Evolutionary conservation across 78 protist genomes (phyloP).

Genomic region (Capsaspora owczarzaki): DNA sequence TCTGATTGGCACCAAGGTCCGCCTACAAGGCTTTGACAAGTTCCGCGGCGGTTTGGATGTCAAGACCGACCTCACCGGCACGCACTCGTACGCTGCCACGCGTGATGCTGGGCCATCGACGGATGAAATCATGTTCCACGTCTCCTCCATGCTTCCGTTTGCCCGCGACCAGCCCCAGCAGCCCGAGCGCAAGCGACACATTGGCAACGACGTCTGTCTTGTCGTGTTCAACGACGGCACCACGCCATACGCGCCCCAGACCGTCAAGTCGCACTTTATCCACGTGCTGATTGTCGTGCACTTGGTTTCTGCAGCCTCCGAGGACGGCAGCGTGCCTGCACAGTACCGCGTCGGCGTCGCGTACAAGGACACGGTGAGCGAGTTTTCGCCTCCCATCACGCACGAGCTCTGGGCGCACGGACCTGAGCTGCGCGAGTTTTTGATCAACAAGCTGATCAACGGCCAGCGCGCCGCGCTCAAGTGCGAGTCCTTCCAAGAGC

Average conservation of each 20-base stretch:
- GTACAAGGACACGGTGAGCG: neutral
- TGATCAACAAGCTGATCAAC: slow-evolving; percentile 4
- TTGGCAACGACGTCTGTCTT: slow-evolving; percentile 65
- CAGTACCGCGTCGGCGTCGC: slow-evolving; percentile 30
- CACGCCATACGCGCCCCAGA: slow-evolving; percentile 14
- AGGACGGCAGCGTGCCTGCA: no score
- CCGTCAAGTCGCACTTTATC: slow-evolving; percentile 48
- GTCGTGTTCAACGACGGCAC: slow-evolving; percentile 41
- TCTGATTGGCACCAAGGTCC: slow-evolving; percentile 41
- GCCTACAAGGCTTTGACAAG: slow-evolving; percentile 36
- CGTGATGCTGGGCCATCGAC: neutral
- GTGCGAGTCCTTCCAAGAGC: neutral
- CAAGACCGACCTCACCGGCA: neutral
- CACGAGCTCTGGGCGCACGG: neutral
- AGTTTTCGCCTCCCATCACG: neutral
- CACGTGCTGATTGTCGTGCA: slow-evolving; percentile 47
- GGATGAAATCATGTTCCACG: slow-evolving; percentile 63
- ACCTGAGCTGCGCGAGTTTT: neutral
- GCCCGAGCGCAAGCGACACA: slow-evolving; percentile 58
- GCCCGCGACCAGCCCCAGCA: neutral
- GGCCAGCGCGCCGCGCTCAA: slow-evolving; percentile 12
- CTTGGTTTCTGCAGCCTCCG: no score
- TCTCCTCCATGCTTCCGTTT: slow-evolving; percentile 34
- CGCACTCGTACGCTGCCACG: neutral
- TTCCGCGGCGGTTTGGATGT: slow-evolving; percentile 65